These are phyloP conservation scores for Mycena vulgaris DNA, from an alignment of 768 basidiomycete species.

Conservation along the genomic window DNA sequence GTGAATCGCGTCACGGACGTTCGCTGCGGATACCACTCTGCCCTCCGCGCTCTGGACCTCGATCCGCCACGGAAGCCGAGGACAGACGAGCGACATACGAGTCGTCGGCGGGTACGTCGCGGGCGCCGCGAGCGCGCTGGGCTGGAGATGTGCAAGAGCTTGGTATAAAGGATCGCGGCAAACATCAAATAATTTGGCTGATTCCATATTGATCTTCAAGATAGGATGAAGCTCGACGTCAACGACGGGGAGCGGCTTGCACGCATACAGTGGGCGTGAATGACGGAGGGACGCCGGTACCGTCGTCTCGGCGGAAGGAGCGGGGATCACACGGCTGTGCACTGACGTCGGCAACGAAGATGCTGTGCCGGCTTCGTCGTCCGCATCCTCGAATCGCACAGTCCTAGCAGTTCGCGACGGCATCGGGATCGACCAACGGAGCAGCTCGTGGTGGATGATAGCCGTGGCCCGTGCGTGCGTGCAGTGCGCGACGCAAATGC, in stretches of 20 bases:
- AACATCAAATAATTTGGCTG: not conserved
- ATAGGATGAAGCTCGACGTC: not conserved
- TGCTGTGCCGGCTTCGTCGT: too few species aligned
- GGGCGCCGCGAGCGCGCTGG: not conserved
- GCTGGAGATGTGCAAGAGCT: not conserved
- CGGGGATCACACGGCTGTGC: not conserved
- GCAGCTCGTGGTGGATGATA: too few species aligned
- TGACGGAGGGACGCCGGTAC: not conserved
- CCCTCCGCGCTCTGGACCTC: not conserved
- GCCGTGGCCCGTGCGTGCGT: too few species aligned
- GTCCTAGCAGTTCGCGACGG: too few species aligned
- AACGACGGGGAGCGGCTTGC: not conserved
- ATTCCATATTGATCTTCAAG: not conserved
- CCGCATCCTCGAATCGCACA: too few species aligned
- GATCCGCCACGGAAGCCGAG: not conserved
- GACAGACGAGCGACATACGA: not conserved
- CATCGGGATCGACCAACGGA: too few species aligned
- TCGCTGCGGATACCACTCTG: not conserved
- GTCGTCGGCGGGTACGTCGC: not conserved
- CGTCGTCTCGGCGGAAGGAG: not conserved
- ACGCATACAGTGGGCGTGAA: not conserved
- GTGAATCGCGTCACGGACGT: not conserved
- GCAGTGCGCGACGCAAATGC: too few species aligned
- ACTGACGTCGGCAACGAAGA: too few species aligned
- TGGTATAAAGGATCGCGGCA: not conserved